Conservation (phyloP, 1,284 basidiomycete genomes). For the Laetiporus sulphureus region DNA sequence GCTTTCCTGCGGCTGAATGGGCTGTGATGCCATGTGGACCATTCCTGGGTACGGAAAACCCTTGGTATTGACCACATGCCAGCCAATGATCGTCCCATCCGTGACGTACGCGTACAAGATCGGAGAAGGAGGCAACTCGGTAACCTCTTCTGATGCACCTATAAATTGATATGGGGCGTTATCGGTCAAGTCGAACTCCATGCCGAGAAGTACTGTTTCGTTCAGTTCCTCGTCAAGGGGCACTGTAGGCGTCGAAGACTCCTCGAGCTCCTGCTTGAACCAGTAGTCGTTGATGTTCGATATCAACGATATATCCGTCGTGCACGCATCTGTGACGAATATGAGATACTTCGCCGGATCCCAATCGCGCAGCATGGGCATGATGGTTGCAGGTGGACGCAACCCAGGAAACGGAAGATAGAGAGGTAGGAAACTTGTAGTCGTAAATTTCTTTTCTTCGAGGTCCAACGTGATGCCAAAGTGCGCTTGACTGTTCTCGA, state of each 20-base stretch:
- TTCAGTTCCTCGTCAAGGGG: conserved; percentile 67
- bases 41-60: conserved; percentile 51
- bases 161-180: conserved; percentile 33
- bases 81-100: conserved; percentile 75
- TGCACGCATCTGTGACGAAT: conserved; percentile 67
- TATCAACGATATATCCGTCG: conserved; percentile 71
- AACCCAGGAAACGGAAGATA: conserved; percentile 49
- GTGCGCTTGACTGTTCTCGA: too few relatives aligned
- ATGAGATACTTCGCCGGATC: conserved; percentile 54
- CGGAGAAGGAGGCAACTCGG: conserved; percentile 50
- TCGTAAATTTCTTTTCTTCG: too few relatives aligned
- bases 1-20: too few relatives aligned
- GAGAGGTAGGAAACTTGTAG: too few relatives aligned
- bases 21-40: conserved; percentile 26
- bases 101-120: conserved; percentile 74
- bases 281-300: conserved; percentile 50
- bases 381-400: conserved; percentile 44
- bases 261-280: conserved; percentile 71
- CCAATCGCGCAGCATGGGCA: conserved; percentile 58
- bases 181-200: conserved; percentile 68
- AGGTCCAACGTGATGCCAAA: too few relatives aligned
- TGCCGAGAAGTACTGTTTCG: conserved; percentile 65
- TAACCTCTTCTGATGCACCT: conserved; percentile 39
- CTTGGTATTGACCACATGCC: conserved; percentile 61
- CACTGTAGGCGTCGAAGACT: conserved; percentile 59